Evolutionary conservation across 106 monocot species (phyloP).

Genomic region (Dioscorea dumetorum): DNA sequence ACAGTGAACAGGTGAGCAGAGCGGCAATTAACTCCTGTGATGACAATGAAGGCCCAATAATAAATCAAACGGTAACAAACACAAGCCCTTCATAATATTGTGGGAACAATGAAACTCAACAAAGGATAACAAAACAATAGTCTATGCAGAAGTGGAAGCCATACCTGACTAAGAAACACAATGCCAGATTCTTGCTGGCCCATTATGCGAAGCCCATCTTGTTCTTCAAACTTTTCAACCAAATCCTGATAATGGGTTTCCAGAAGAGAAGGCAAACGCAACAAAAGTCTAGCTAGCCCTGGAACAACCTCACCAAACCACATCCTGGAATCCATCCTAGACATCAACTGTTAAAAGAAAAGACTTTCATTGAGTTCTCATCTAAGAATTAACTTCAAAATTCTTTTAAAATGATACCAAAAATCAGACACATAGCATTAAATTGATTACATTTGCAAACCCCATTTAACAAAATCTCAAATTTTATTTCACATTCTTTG

Average conservation of each 20-base stretch:
- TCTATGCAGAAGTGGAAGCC: too few relatives aligned
- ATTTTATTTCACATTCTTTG: too few relatives aligned
- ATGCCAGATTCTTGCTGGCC: constrained; percentile 61
- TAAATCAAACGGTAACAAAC: neutral
- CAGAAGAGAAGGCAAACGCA: constrained; percentile 60
- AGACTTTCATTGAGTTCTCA: neutral
- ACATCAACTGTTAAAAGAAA: constrained; percentile 42
- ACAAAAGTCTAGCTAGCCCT: constrained; percentile 46
- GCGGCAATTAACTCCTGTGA: constrained; percentile 70
- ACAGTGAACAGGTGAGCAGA: constrained; percentile 70
- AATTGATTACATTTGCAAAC: neutral
- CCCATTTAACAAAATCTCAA: neutral
- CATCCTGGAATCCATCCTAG: constrained; percentile 46
- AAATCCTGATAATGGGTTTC: constrained; percentile 62
- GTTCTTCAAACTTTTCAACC: constrained; percentile 29
- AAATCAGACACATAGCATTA: too few relatives aligned
- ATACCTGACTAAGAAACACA: constrained; percentile 74
- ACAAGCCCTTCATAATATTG: neutral
- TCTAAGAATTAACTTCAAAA: neutral
- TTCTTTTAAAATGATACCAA: too few relatives aligned
- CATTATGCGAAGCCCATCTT: constrained; percentile 57
- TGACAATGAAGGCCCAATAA: constrained; percentile 1
- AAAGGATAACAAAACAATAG: too few relatives aligned
- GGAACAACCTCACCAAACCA: constrained; percentile 83
- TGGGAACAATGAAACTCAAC: too few relatives aligned